Evolutionary conservation across 2,329 filamentous ascomycete species (phyloP), one percentile per base, ranked within the genome.

Genomic region (Epichloe hybrida): DNA sequence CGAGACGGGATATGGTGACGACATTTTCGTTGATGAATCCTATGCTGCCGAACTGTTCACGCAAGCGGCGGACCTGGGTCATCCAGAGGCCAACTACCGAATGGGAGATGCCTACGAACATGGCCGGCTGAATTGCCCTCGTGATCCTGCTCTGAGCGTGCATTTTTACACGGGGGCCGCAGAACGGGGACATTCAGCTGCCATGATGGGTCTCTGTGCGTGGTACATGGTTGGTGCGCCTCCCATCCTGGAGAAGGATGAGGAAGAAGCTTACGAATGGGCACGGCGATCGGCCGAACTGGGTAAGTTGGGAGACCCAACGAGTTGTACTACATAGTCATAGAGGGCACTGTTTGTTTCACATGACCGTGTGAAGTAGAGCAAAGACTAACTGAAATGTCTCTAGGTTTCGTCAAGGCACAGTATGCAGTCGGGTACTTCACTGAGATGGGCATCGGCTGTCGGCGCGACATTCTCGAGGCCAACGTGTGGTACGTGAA

Each of bases 401-500:
- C n/a, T 37, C 2, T 56, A 87, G 84, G 80, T 47, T 78, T 73
- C 53, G 75, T 78, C 55, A 81, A 81, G 59, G 93, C 93, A n/a
- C 82, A 96, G 65, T 98, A 97, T 60, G 88, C 93, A 0, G 81
- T 95, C 21, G 93, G 89, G 43, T 97, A 96, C 69, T 98, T 98
- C 65, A 96, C 90, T 5, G 93, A 98, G 66, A 95, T 94, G 87
- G 93, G 93, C 55, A 96, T 98, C 59, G 93, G 93, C 47, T 96
- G 89, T 66, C 86, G 89, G 38, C 83, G 88, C 46, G 93, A 98
- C 65, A 83, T 91, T n/a, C 77, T 98, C 42, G 90, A 96, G 66
- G 91, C 93, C 58, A 98, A 98, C 62, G 87, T 95, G 35, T 97
- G 90, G 91, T 98, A 98, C 64, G 91, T 98, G 58, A 88, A 87